These are phyloP conservation scores for Bryoglossum gracile DNA, from an alignment of 495 filamentous ascomycete species.

Conservation along the genomic window DNA sequence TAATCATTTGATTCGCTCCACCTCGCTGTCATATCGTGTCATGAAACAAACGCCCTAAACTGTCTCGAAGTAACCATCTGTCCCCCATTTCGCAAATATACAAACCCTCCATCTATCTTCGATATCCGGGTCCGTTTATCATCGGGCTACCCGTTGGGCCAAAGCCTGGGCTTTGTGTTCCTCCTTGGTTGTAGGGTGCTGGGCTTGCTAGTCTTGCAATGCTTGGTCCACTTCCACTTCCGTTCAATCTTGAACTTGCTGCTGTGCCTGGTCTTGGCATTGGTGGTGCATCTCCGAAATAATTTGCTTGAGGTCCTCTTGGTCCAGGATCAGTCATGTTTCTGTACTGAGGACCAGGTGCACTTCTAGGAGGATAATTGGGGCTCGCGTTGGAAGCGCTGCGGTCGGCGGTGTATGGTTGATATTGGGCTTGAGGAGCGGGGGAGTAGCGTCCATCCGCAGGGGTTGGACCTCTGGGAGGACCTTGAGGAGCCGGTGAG, in stretches of 20 bases:
- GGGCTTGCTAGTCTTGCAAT: slow-evolving; percentile 15
- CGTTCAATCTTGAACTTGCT: slow-evolving; percentile 1
- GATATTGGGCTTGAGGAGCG: slow-evolving; percentile 15
- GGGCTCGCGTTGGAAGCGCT: slow-evolving; percentile 32
- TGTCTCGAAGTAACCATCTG: not conserved
- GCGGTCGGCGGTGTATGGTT: slow-evolving; percentile 21
- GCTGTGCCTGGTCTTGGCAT: slow-evolving; percentile 10
- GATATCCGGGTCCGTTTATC: not conserved
- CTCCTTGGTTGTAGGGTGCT: slow-evolving; percentile 19
- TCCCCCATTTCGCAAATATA: not conserved
- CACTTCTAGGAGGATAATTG: slow-evolving; percentile 26
- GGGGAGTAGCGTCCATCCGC: slow-evolving; percentile 4
- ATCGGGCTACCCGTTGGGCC: not conserved
- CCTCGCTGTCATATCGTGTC: not conserved
- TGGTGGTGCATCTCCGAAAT: slow-evolving; percentile 9
- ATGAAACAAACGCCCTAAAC: not conserved
- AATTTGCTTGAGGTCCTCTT: slow-evolving; percentile 11
- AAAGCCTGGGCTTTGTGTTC: slow-evolving; percentile 8
- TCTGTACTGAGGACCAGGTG: slow-evolving; percentile 33
- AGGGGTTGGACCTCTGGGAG: not conserved
- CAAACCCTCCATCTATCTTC: not conserved
- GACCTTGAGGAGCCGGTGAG: slow-evolving; percentile 1
- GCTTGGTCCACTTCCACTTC: not conserved
- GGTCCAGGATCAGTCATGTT: slow-evolving; percentile 46
- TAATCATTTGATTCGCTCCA: not conserved